phyloP scores from a whole-genome alignment of 257 asterid genomes.

The Marsdenia floribunda region DNA sequence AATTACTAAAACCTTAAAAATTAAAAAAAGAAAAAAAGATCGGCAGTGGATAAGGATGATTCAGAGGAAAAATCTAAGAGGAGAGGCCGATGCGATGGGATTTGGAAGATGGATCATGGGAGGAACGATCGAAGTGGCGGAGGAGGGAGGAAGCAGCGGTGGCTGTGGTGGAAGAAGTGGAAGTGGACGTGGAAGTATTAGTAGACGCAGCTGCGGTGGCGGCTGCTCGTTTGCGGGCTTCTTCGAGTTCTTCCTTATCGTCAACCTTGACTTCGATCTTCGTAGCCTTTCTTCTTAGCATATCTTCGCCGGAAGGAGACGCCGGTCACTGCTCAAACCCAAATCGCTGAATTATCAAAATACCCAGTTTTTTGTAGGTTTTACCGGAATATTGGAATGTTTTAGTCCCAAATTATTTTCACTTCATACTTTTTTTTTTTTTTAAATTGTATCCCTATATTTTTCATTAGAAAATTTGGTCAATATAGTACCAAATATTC shows the following conservation, averaged over 20 bases:
- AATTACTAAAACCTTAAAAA: no score
- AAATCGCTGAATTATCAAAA: background rate
- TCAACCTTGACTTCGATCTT: constrained; percentile 73
- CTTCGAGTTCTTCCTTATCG: constrained; percentile 89
- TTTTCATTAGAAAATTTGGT: no score
- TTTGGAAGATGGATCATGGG: constrained; percentile 58
- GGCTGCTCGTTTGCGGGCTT: constrained; percentile 60
- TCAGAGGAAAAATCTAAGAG: constrained; percentile 16
- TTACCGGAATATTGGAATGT: no score
- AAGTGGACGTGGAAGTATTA: constrained; percentile 16
- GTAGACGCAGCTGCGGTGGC: constrained; percentile 38
- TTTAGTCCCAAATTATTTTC: no score
- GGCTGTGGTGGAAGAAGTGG: constrained; percentile 22
- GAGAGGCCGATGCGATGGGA: constrained; percentile 80
- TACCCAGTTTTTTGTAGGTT: no score
- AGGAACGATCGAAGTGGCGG: constrained; percentile 72
- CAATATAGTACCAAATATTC: no score
- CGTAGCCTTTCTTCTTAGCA: constrained; percentile 85
- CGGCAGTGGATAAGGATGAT: background rate
- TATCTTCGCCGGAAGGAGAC: constrained; percentile 20
- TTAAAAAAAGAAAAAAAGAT: background rate
- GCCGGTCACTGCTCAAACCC: background rate
- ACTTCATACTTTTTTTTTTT: no score
- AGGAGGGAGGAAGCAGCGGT: constrained; percentile 63
- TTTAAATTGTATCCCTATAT: no score